Conservation (phyloP, 163 green algal species). For the Scenedesmus sp. region DNA sequence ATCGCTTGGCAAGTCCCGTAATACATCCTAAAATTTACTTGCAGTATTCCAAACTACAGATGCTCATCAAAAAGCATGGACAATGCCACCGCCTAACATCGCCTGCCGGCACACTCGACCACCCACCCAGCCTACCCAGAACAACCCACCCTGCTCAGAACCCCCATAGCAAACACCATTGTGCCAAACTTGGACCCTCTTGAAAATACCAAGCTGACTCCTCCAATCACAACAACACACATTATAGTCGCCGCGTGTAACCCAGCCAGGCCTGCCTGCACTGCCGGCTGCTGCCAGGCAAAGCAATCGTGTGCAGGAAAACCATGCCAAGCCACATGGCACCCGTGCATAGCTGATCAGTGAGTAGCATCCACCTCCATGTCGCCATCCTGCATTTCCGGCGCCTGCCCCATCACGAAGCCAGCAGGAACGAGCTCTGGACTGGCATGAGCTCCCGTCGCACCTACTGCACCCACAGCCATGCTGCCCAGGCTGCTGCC, state of each 20-base stretch:
- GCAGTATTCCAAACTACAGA: not conserved
- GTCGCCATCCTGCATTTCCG: not conserved
- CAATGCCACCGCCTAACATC: not conserved
- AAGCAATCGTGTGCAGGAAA: not conserved
- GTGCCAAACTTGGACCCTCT: not conserved
- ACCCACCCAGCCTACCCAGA: not conserved
- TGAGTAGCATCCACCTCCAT: not conserved
- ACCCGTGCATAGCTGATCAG: not conserved
- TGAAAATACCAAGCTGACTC: not conserved
- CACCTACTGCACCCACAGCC: not conserved
- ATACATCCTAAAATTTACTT: not conserved
- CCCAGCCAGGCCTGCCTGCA: not conserved
- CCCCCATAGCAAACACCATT: not conserved
- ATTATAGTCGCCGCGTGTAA: not conserved
- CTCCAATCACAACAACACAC: not conserved
- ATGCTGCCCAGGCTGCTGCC: not conserved
- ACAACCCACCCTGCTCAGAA: not conserved
- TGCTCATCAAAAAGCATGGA: not conserved
- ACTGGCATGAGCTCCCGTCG: not conserved
- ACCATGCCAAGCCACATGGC: not conserved
- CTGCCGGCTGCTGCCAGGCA: not conserved
- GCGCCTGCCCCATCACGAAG: not conserved
- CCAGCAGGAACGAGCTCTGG: not conserved
- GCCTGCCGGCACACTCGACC: not conserved
- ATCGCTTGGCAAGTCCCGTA: not conserved